Evolutionary conservation across 805 yeast species (phyloP), one percentile per base, ranked within the genome.

Genomic region (Cyberlindnera mycetangii): DNA sequence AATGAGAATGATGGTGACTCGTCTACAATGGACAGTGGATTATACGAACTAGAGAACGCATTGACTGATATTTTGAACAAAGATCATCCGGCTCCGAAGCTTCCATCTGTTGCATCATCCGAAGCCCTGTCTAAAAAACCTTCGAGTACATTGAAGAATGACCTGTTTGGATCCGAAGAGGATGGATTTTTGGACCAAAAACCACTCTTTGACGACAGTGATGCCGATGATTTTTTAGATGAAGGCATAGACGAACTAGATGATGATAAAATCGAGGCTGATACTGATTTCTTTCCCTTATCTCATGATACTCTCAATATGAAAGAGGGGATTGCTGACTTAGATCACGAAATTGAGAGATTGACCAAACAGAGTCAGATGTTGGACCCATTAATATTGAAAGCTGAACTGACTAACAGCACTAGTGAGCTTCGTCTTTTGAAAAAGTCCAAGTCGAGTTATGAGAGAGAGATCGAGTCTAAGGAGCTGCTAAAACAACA

Each of bases 391-490:
- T 68, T 92, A 37, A 62, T 88, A 32, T 69, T 73, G 36, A 92
- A 92, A 58, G 96, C 97, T 0, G 95, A 88, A 55, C 67, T 92
- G 25, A 88, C 95, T 0, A 85, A 88, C 60, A 86, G 86, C 59
- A 65, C 75, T 6, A 72, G 79, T 5, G 93, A 89, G 57, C 66
- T 85, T 39, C 75, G 81, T 45, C 73, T 89, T 37, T 65, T 92
- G 51, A 70, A 68, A 39, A 85, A 83, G 55, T 89, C 97, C 0
- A 76, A 78, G 38, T 53, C 74, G 14, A 79, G 88, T 45, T 70
- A 89, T 45, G 77, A 76, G 28, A 70, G 85, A 48, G 97, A 90
- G 56, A 72, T 89, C n/a, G 78, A 78, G 39, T 61, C 80, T 3
- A 85, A 85, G 52, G 90, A 86, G 55, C 66, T 85, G 28, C 84